Evolutionary conservation across 2,329 filamentous ascomycete species (phyloP), one percentile per base, ranked within the genome.

Genomic region (Paecilomyces variotii): DNA sequence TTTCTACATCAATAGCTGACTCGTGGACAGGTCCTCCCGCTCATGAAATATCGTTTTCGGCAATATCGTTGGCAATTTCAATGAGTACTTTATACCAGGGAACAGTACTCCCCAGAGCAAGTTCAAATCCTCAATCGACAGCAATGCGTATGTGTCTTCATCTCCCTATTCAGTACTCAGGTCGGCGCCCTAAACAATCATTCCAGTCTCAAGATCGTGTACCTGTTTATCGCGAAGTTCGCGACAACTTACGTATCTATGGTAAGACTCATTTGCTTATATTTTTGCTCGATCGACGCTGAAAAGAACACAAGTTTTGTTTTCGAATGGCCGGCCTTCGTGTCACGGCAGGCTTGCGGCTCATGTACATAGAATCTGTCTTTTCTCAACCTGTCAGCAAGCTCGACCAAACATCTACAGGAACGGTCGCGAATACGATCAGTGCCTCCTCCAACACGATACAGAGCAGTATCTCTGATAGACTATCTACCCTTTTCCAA

Each of bases 21-120:
- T n/a, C 2, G 2, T 45, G 35, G 54, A 9, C 34, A 68, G 65
- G 60, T 62, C 5, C 62, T 71, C 5, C 83, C 82, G 0, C 63
- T 85, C 34, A 85, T 87, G 82, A 82, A 82, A 84, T 39, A 73
- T 86, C 45, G 74, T 86, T 5, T 84, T 86, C 67, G 83, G 83
- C 63, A 70, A 72, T 39, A 77, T 81, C 34, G 78, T 85, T 53
- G 80, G 81, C 6, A 73, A 78, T 7, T 86, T 87, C 63, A 45
- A 45, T 19, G 70, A 74, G n/a, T 87, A 85, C 66, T 82, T 81
- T 58, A 72, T 72, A 0, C 78, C 12, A 54, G 69, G 26, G 64
- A 77, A 76, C 1, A 60, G 61, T 3, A 68, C 78, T 34, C 78
- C 75, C 1, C 74, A 79, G 24, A 73, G 72, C 1, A 67, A 77